phyloP scores from a whole-genome alignment of 805 yeast species.

The Jamesozyma spencerorum region DNA sequence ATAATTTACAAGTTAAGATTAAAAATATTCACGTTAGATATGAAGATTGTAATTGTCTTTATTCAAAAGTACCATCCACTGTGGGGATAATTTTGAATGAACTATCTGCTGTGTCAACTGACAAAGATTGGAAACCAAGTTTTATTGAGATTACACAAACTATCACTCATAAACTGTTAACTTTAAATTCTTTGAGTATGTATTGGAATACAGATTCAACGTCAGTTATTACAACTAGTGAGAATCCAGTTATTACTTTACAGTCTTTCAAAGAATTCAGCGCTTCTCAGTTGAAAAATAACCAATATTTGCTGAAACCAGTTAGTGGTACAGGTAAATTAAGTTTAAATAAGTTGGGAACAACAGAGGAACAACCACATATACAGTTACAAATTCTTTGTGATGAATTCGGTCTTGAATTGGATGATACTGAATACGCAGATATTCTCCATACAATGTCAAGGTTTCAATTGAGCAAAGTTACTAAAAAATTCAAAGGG shows the following conservation, averaged over 20 bases:
- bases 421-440: slow-evolving; percentile 78
- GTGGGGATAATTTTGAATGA: slow-evolving; percentile 78
- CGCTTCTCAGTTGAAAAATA: not conserved
- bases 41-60: slow-evolving; percentile 63
- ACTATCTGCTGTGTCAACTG: slow-evolving; percentile 85
- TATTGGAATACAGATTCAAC: slow-evolving; percentile 62
- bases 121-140: slow-evolving; percentile 73
- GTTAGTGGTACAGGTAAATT: slow-evolving; percentile 83
- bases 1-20: slow-evolving; percentile 84
- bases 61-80: slow-evolving; percentile 69
- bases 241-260: slow-evolving; percentile 34
- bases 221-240: not conserved
- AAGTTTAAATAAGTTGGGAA: slow-evolving; percentile 68
- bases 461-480: slow-evolving; percentile 68
- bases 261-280: not conserved
- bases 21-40: slow-evolving; percentile 86
- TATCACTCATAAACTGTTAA: slow-evolving; percentile 66
- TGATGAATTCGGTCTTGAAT: slow-evolving; percentile 79
- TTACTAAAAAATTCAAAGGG: slow-evolving; percentile 65
- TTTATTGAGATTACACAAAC: slow-evolving; percentile 64
- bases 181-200: slow-evolving; percentile 61
- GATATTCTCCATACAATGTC: slow-evolving; percentile 76
- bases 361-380: slow-evolving; percentile 61
- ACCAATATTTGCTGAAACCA: slow-evolving; percentile 67
- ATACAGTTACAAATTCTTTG: slow-evolving; percentile 66